phyloP scores from a whole-genome alignment of 1,284 basidiomycete genomes.

The Tilletia walkeri region DNA sequence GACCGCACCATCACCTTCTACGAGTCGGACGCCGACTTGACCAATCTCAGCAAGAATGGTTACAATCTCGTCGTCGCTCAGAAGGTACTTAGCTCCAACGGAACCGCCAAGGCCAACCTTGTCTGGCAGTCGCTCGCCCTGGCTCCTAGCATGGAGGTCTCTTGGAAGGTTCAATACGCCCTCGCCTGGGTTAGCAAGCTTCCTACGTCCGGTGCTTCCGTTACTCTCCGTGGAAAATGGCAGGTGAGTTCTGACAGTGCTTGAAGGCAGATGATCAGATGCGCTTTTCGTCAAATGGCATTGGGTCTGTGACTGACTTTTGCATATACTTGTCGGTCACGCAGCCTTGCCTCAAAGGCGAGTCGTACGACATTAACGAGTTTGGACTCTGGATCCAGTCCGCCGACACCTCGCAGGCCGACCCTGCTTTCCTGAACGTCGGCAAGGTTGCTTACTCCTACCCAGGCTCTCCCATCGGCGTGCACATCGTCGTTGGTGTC shows the following conservation, averaged over 20 bases:
- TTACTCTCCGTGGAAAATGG: not conserved
- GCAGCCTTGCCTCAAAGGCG: not conserved
- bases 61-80: not conserved
- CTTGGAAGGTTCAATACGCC: not conserved
- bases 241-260: not conserved
- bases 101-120: not conserved
- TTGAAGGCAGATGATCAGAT: no score
- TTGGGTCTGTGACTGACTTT: no score
- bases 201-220: not conserved
- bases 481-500: slow-evolving; percentile 1
- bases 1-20: no score
- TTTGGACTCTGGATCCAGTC: not conserved
- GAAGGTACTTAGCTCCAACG: not conserved
- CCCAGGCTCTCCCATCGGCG: not conserved
- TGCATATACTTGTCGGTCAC: not conserved
- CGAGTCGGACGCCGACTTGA: no score
- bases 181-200: not conserved
- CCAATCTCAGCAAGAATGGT: no score
- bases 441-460: not conserved
- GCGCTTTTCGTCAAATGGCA: no score
- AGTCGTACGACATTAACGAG: not conserved
- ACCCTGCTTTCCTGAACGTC: not conserved
- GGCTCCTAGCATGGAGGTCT: not conserved
- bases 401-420: not conserved
- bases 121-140: not conserved